phyloP scores from a whole-genome alignment of 2,329 filamentous ascomycete species.

The Calonectria pteridis region DNA sequence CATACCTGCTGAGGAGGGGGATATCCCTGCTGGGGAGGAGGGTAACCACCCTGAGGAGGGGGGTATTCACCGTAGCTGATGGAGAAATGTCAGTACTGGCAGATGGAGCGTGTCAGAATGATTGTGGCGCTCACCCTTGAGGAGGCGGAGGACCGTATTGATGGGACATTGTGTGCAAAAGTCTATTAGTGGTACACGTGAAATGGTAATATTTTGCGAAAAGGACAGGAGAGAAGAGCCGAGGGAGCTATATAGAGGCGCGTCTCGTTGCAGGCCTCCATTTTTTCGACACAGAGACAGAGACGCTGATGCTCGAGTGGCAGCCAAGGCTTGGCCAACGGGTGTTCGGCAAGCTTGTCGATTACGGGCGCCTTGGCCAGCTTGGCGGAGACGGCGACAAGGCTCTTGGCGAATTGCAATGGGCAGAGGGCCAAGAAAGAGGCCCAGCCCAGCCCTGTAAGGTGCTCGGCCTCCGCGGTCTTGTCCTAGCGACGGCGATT shows the following conservation, averaged over 20 bases:
- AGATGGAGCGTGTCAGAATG: not conserved
- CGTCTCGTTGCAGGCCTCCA: not conserved
- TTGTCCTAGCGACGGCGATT: not conserved
- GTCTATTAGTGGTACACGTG: not conserved
- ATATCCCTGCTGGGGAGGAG: conserved; percentile 43
- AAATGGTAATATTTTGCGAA: not conserved
- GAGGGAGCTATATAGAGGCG: conserved; percentile 18
- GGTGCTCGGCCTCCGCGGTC: not conserved
- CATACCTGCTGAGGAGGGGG: conserved; percentile 41
- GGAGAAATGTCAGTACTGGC: not conserved
- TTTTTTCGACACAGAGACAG: not conserved
- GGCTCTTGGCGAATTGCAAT: not conserved
- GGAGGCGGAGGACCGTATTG: conserved; percentile 26
- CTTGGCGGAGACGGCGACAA: not conserved
- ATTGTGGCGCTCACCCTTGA: conserved; percentile 15
- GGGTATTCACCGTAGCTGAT: not conserved
- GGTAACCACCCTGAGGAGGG: conserved; percentile 44
- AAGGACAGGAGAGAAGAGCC: not conserved
- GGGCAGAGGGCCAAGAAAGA: not conserved
- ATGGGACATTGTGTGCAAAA: conserved; percentile 18
- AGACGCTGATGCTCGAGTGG: not conserved
- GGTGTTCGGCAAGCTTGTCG: conserved; percentile 17
- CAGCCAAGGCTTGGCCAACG: conserved; percentile 25
- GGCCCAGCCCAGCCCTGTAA: not conserved
- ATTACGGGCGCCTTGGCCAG: conserved; percentile 20